Evolutionary conservation across 768 basidiomycete species (phyloP).

Genomic region (Fibroporia radiculosa): DNA sequence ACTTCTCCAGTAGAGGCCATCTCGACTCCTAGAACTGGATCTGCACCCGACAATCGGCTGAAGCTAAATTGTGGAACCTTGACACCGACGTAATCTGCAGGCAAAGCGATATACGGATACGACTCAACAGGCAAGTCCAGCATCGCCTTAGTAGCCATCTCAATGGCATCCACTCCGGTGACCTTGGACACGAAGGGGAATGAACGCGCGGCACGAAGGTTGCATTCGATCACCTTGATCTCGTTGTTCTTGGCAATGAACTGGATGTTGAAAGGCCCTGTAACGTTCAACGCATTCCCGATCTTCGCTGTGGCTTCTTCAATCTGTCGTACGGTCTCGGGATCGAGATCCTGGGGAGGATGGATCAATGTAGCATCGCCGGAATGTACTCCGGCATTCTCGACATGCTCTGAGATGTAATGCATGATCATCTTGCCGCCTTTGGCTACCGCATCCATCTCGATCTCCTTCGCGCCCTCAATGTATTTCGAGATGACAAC

Average conservation of each 20-base stretch:
- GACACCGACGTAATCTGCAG: slow-evolving; percentile 92
- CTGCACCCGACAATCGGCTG: slow-evolving; percentile 91
- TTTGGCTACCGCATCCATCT: slow-evolving; percentile 98
- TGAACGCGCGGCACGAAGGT: slow-evolving; percentile 92
- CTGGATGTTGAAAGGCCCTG: slow-evolving; percentile 98
- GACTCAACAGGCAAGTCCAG: slow-evolving; percentile 81
- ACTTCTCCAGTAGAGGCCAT: slow-evolving; percentile 99
- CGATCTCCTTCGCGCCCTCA: slow-evolving; percentile 99
- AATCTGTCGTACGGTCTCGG: slow-evolving; percentile 91
- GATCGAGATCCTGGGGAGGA: slow-evolving; percentile 96
- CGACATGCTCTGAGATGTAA: slow-evolving; percentile 98
- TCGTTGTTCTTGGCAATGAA: slow-evolving; percentile 99
- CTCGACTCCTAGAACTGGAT: slow-evolving; percentile 96
- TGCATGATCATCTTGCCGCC: slow-evolving; percentile 99
- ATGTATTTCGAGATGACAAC: slow-evolving; percentile 99
- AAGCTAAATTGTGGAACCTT: slow-evolving; percentile 99
- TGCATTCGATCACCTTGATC: slow-evolving; percentile 99
- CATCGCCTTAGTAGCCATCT: slow-evolving; percentile 99
- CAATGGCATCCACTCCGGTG: slow-evolving; percentile 95
- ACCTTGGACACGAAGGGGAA: slow-evolving; percentile 99
- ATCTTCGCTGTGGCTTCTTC: slow-evolving; percentile 98
- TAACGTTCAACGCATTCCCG: slow-evolving; percentile 94
- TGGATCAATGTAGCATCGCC: slow-evolving; percentile 98
- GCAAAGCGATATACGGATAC: slow-evolving; percentile 84
- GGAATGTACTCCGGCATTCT: slow-evolving; percentile 98